Evolutionary conservation across 768 basidiomycete species (phyloP), one percentile per base, ranked within the genome.

Genomic region (Xerocomellus chrysenteron): DNA sequence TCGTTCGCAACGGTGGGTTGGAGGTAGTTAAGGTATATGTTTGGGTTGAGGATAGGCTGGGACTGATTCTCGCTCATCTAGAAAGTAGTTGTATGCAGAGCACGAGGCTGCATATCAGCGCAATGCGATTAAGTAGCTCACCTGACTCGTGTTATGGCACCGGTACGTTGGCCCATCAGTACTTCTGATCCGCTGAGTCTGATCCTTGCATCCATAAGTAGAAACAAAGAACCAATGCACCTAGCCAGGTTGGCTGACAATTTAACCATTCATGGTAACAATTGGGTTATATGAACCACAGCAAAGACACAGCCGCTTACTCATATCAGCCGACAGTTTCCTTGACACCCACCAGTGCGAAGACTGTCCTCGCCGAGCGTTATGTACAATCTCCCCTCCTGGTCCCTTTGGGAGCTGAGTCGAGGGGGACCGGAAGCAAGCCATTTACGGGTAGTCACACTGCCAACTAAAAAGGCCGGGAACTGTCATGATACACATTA

Each of bases 1-100:
- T 66, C 46, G 33, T n/a, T 48, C 32, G 68, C 66, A 39, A 43
- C 30, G 6, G 33, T 12, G 9, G 68, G 68, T 19, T 49, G 28
- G 42, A 69, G 66, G 52, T 70, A 70, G 43, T 61, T 70, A 47
- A 68, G 66, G 51, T 68, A 69, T 41, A 64, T 42, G 3, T 26
- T 30, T 14, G 68, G 66, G 13, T 66, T 70, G 46, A 65, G 55
- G 50, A 64, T 54, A 1, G 57, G 51, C 19, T 35, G 43, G 21
- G 61, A 46, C 14, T 30, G 17, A 21, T 55, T 52, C 30, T 5
- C 32, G 37, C 17, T 51, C 58, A 63, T 63, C 13, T 17, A 4
- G 35, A 33, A n/a, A 32, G 42, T 14, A 16, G 28, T 17, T 5
- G 32, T 21, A 26, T 5, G 49, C 19, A 39, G 21, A 35, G 39